phyloP scores from a whole-genome alignment of 345 rosid genomes.

The Zanthoxylum bungeanum region DNA sequence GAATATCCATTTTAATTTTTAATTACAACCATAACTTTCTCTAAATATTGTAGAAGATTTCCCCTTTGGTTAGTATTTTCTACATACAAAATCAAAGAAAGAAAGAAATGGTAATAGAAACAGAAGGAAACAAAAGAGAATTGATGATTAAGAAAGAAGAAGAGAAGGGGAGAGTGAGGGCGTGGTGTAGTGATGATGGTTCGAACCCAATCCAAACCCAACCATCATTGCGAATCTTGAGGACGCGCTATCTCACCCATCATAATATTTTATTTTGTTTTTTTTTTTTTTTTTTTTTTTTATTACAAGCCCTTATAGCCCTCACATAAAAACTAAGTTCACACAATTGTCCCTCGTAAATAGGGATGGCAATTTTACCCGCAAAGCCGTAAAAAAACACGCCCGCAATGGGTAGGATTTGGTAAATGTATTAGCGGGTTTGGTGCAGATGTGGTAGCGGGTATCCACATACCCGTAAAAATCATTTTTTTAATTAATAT shows the following conservation, averaged over 20 bases:
- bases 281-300: background rate
- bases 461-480: too few species aligned
- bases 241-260: slow-evolving; percentile 72
- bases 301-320: slow-evolving; percentile 28
- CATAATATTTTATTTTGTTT: too few species aligned
- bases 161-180: background rate
- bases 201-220: slow-evolving; percentile 79
- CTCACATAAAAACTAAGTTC: slow-evolving; percentile 9
- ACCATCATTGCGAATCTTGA: slow-evolving; percentile 95
- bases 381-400: too few species aligned
- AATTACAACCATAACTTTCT: too few species aligned
- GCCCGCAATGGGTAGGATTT: too few species aligned
- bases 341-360: slow-evolving; percentile 33
- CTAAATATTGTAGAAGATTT: background rate
- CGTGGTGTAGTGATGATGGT: slow-evolving; percentile 55
- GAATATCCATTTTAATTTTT: too few species aligned
- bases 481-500: too few species aligned
- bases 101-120: slow-evolving; percentile 14
- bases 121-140: slow-evolving; percentile 2
- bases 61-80: background rate
- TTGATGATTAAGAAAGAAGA: slow-evolving; percentile 4
- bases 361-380: too few species aligned
- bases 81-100: slow-evolving; percentile 14
- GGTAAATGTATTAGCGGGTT: too few species aligned
- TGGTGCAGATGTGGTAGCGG: too few species aligned